Base-by-base conservation (phyloP, 176 grass and related monocot genomes). In the Triticum monococcum region DNA sequence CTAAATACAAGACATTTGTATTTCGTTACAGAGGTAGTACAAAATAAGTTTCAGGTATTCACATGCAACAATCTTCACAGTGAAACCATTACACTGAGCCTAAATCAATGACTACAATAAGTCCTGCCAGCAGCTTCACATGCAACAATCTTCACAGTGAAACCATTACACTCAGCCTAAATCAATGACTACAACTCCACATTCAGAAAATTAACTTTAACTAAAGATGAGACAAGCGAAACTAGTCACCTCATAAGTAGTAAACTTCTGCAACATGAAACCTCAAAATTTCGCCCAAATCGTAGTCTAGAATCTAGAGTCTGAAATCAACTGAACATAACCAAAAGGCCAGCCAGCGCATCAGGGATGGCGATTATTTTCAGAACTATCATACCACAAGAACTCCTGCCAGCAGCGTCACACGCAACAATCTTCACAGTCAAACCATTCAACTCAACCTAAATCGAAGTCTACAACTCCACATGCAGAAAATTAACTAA, bases 181-280 rank as follows among this genome's bases (percentile, higher is more conserved):
- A 43, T 41, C 23, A 76, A 52, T 52, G 23, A 77, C 17, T 77
- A 24, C 12, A 37, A 37, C 17, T 77, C 32, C 76, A 20, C 8
- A 79, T 82, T 77, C 72, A 77, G 72, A 82, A 76, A 36, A 56
- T 54, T 54, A 54, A 81, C 68, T 71, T 54, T 54, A 18, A 81
- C 68, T 71, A 12, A 76, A 37, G 0, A 56, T 66, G 33, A 41
- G n/a, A 60, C 6, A 72, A 31, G n/a, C 3, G n/a, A 73, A 23
- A 64, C 36, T 50, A 77, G 48, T 38, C 26, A 68, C 54, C 8
- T 40, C 79, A 82, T 28, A 52, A 26, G 17, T 14, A 81, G 33
- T 5, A 30, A 13, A 14, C 22, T 64, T 67, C 71, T 82, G 68
- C 25, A 28, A 12, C 64, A 77, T 7, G 50, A 14, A 81, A 83